These are phyloP conservation scores for Beta vulgaris DNA, from an alignment of 148 eudicot genomes.

Conservation along the genomic window DNA sequence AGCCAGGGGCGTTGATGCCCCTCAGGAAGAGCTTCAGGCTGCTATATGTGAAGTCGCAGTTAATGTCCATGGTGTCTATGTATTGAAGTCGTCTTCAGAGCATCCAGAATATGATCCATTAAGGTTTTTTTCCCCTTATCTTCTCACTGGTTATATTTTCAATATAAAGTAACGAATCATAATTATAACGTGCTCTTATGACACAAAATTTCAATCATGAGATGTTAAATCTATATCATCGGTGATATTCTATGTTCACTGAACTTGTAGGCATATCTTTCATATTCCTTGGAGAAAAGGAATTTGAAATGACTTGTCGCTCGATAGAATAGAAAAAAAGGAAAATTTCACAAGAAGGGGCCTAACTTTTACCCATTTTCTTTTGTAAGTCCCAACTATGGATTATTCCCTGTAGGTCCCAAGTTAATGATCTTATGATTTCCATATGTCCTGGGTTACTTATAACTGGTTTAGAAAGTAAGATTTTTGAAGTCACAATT, in stretches of 20 bases:
- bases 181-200: background rate
- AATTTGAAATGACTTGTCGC: background rate
- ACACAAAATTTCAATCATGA: background rate
- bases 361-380: no score
- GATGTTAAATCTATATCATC: no score
- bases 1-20: constrained; percentile 53
- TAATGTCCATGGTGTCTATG: constrained; percentile 64
- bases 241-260: background rate
- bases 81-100: constrained; percentile 63
- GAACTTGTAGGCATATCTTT: no score
- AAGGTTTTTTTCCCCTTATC: constrained; percentile 40
- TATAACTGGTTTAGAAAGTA: no score
- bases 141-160: background rate
- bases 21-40: constrained; percentile 59
- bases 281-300: background rate
- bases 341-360: no score
- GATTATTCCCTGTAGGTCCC: no score
- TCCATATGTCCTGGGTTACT: no score
- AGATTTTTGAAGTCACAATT: no score
- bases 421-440: no score
- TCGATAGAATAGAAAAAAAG: background rate
- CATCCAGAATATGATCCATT: constrained; percentile 57
- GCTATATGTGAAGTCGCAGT: constrained; percentile 57
- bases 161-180: background rate
- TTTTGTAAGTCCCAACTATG: no score